Base-by-base conservation (phyloP, 139 green algal species). In the Limnomonas spitsbergensis region DNA sequence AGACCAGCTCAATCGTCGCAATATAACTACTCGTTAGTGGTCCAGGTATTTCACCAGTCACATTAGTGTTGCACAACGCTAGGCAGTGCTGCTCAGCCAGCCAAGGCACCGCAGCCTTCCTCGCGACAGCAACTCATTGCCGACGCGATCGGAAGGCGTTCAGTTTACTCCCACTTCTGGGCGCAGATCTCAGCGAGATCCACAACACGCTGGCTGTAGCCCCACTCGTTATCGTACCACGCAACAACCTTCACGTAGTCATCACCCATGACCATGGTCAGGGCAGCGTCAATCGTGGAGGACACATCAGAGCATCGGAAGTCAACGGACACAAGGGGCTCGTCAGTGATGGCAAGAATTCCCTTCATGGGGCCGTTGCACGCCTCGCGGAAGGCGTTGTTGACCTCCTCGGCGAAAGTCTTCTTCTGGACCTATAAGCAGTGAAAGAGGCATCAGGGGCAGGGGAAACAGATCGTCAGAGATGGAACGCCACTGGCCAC, bases 251-350 rank as follows among this genome's bases (percentile, higher is more conserved):
- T 98, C 82, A 98, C 94, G 94, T 98, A 97, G 90, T 99, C 94
- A 75, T 98, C 94, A 70, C 95, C 94, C 95, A 99, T 99, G 52
- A 99, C 96, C 95, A 98, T 99, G 82, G 96, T 99, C 54, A 99
- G 92, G 67, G 90, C 91, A 52, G 94, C 86, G 82, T 99, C 96
- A 54, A 99, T 95, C 76, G 94, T 97, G 84, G 91, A 93, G 79
- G 91, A 97, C 69, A 94, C 89, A 78, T 91, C 82, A 52, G 89
- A 92, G 87, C 88, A 92, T 66, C 81, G 80, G 85, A 97, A 98
- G 93, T 99, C 96, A 34, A 93, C 89, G 29, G 96, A 99, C 81
- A 99, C 96, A 53, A 99, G 88, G 52, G 96, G 96, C 82, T 93
- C 83, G 77, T 99, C 94, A 75, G 86, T 91, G 38, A 98, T 88